These are phyloP conservation scores for Aquilaria agallochum DNA, from an alignment of 441 rosid genomes.

Conservation along the genomic window DNA sequence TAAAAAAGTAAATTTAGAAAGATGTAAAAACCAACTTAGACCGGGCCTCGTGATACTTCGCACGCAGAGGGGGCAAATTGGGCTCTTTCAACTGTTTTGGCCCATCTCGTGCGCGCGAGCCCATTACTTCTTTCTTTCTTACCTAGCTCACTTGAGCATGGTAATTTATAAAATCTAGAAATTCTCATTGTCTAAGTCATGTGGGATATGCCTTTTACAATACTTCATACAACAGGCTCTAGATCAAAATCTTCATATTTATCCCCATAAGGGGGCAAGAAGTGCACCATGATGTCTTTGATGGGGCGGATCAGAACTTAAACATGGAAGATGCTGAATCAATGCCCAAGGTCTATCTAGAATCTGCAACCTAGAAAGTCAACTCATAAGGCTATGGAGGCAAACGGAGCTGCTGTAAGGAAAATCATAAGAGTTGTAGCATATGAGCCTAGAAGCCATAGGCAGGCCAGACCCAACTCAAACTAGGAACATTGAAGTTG, in stretches of 20 bases:
- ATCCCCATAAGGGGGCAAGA: conserved; percentile 27
- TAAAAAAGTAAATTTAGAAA: too few species aligned
- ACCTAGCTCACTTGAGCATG: too few species aligned
- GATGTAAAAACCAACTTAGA: too few species aligned
- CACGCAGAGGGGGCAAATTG: too few species aligned
- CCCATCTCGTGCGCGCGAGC: too few species aligned
- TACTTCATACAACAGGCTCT: conserved; percentile 8
- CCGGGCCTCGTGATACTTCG: too few species aligned
- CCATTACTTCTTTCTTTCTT: too few species aligned
- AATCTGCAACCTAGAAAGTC: conserved; percentile 60
- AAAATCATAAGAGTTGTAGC: conserved; percentile 26
- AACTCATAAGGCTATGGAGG: conserved; percentile 23
- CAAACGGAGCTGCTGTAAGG: conserved; percentile 6
- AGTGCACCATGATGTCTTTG: conserved; percentile 19
- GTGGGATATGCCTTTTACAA: too few species aligned
- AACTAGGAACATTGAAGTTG: conserved; percentile 20
- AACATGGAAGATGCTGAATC: conserved; percentile 29
- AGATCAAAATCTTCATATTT: conserved; percentile 49
- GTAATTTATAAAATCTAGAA: too few species aligned
- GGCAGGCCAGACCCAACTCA: conserved; percentile 28
- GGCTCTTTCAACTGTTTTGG: too few species aligned
- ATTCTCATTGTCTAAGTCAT: too few species aligned
- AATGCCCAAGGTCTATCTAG: conserved; percentile 42
- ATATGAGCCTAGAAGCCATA: conserved; percentile 25
- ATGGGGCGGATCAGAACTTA: conserved; percentile 32